A percentile compares a stretch with the other conserved stretches of the same genome.
Conservation (phyloP, 139 green algal species). For the Chlorella sp. region DNA sequence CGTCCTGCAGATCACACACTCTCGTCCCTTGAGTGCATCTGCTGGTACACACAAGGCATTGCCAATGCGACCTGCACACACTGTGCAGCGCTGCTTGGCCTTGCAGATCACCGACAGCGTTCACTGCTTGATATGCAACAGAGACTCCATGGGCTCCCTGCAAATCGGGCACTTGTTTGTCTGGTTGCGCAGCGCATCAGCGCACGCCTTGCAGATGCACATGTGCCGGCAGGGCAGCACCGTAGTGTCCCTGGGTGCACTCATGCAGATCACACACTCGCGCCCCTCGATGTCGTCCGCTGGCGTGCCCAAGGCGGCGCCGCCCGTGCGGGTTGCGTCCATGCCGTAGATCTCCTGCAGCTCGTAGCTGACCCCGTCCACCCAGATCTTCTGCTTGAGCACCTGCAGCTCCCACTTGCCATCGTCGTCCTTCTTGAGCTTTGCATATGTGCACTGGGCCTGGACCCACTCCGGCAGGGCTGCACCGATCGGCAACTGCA, state of each 20-base stretch:
- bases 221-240: constrained; percentile 97
- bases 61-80: too few species aligned
- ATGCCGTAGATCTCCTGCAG: constrained; percentile 77
- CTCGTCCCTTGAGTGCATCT: too few species aligned
- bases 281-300: constrained; percentile 68
- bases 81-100: too few species aligned
- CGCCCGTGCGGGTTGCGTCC: constrained; percentile 18
- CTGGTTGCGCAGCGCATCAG: constrained; percentile 65
- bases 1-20: too few species aligned
- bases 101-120: constrained; percentile 19
- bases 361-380: constrained; percentile 83
- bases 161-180: constrained; percentile 94
- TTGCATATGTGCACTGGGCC: constrained; percentile 88
- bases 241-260: constrained; percentile 83
- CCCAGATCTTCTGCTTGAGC: constrained; percentile 96
- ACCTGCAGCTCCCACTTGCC: constrained; percentile 35
- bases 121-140: constrained; percentile 92
- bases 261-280: constrained; percentile 98
- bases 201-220: constrained; percentile 85
- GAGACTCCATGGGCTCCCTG: constrained; percentile 70
- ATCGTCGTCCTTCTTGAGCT: constrained; percentile 59
- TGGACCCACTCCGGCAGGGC: constrained; percentile 73
- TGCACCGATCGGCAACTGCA: constrained; percentile 29
- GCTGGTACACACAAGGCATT: too few species aligned
- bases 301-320: not conserved